A percentile compares a stretch with the other conserved stretches of the same genome.
Evolutionary conservation across 2,329 filamentous ascomycete species (phyloP).

Genomic region (Epichloe festucae): DNA sequence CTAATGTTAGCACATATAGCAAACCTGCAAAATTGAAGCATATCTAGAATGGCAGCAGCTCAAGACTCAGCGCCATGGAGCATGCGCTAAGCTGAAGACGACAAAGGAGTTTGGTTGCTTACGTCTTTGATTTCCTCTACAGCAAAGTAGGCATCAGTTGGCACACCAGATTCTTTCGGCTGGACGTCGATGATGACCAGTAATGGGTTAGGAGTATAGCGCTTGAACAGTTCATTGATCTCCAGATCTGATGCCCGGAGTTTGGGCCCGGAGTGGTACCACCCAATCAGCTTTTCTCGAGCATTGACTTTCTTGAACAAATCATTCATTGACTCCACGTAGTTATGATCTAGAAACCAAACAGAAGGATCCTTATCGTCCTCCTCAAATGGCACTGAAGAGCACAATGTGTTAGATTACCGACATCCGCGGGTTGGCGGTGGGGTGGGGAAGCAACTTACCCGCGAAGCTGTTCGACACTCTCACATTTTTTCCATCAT

Average conservation of each 20-base stretch:
- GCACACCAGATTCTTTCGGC: conserved; percentile 93
- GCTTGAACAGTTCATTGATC: conserved; percentile 99
- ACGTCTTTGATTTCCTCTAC: conserved; percentile 99
- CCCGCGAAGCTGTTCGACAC: conserved; percentile 99
- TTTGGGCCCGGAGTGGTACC: conserved; percentile 98
- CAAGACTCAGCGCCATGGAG: too few species aligned
- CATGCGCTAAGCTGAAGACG: too few species aligned
- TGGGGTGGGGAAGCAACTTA: conserved; percentile 24
- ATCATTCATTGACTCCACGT: conserved; percentile 98
- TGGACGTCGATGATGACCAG: conserved; percentile 98
- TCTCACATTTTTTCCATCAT: conserved; percentile 88
- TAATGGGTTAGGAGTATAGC: conserved; percentile 92
- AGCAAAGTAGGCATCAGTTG: conserved; percentile 97
- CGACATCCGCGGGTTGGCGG: neutral
- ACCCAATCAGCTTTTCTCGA: conserved; percentile 95
- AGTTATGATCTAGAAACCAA: conserved; percentile 99
- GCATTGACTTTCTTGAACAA: conserved; percentile 99
- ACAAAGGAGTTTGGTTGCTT: conserved; percentile 22
- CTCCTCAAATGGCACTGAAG: conserved; percentile 88
- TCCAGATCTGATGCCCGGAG: conserved; percentile 90
- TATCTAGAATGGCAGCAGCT: neutral
- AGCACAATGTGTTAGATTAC: conserved; percentile 7
- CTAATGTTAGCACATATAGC: neutral
- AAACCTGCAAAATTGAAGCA: neutral
- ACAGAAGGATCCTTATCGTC: conserved; percentile 97